A percentile compares a stretch with the other conserved stretches of the same genome.
These are phyloP conservation scores for Microdochium trichocladiopsis DNA, from an alignment of 2,329 filamentous ascomycete species.

Conservation along the genomic window DNA sequence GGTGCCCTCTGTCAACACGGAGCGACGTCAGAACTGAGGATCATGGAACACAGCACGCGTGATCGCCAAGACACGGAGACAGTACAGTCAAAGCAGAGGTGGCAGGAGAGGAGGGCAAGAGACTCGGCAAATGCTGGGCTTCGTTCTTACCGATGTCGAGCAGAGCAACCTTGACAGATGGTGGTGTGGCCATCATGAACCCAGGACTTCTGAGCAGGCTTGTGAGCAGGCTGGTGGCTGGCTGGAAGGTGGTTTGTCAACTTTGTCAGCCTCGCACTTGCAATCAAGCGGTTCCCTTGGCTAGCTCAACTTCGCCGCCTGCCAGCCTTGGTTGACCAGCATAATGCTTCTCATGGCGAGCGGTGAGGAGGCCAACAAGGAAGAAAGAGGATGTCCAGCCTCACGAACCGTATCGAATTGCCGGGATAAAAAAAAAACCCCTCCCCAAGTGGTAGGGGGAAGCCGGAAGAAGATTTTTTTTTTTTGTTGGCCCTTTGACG, in stretches of 20 bases:
- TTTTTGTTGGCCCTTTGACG: too few species aligned
- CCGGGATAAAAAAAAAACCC: neutral
- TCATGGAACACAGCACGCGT: slow-evolving; percentile 22
- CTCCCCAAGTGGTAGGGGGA: neutral
- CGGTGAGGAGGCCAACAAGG: slow-evolving; percentile 13
- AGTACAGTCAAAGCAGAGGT: slow-evolving; percentile 3
- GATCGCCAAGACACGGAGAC: slow-evolving; percentile 11
- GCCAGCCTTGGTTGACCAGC: neutral
- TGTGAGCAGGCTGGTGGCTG: neutral
- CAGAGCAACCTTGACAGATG: slow-evolving; percentile 38
- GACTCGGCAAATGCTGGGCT: slow-evolving; percentile 3
- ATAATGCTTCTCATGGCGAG: slow-evolving; percentile 5
- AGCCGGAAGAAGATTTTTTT: slow-evolving; percentile 1
- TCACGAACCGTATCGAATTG: neutral
- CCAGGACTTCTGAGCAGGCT: slow-evolving; percentile 3
- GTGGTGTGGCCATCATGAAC: slow-evolving; percentile 22
- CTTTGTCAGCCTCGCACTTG: neutral
- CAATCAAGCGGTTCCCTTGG: neutral
- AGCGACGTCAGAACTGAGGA: slow-evolving; percentile 30
- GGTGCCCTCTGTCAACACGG: slow-evolving; percentile 58
- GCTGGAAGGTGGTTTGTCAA: neutral
- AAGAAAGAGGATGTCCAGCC: neutral
- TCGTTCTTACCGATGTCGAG: slow-evolving; percentile 50
- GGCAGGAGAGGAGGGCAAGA: neutral
- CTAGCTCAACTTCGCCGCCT: neutral